phyloP scores from a whole-genome alignment of 2,329 filamentous ascomycete genomes.

The Elsinoe ampelina region DNA sequence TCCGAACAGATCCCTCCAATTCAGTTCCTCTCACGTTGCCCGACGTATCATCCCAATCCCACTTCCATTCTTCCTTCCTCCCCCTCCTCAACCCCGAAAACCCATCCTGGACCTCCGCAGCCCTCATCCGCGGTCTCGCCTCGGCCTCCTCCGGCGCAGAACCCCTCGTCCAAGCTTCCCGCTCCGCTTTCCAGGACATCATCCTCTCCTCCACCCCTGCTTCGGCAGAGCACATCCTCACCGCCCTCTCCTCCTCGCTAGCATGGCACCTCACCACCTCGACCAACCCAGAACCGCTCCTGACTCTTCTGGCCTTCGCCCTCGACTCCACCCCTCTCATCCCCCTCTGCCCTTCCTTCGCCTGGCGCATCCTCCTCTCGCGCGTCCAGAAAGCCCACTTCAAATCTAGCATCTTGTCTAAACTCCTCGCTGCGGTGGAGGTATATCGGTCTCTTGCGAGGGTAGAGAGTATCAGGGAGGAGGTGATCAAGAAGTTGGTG shows the following conservation, averaged over 20 bases:
- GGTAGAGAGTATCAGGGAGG: constrained; percentile 42
- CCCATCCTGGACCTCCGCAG: constrained; percentile 27
- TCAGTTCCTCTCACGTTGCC: background rate
- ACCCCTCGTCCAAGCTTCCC: constrained; percentile 59
- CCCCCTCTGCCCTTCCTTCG: constrained; percentile 41
- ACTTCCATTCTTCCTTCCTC: background rate
- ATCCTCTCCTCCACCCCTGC: constrained; percentile 19
- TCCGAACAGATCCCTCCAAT: background rate
- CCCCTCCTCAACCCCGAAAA: background rate
- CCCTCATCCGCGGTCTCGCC: constrained; percentile 57
- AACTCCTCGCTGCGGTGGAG: constrained; percentile 69
- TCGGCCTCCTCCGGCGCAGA: constrained; percentile 72
- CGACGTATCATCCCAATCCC: constrained; percentile 9
- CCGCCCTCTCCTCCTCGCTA: constrained; percentile 20
- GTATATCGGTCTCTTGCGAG: constrained; percentile 63
- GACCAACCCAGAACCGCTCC: constrained; percentile 19
- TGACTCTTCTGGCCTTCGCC: constrained; percentile 71
- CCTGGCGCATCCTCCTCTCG: constrained; percentile 55
- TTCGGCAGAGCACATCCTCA: constrained; percentile 17
- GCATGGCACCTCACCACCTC: constrained; percentile 1
- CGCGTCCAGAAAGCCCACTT: constrained; percentile 70
- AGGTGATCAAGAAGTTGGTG: constrained; percentile 59
- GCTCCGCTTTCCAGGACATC: constrained; percentile 50
- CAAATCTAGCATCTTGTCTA: constrained; percentile 72
- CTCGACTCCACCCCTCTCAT: constrained; percentile 30